Percentiles rank a stretch among this genome's conserved stretches.
Conservation (phyloP, 176 grass and related monocot genomes). For the Carex myosuroides region DNA sequence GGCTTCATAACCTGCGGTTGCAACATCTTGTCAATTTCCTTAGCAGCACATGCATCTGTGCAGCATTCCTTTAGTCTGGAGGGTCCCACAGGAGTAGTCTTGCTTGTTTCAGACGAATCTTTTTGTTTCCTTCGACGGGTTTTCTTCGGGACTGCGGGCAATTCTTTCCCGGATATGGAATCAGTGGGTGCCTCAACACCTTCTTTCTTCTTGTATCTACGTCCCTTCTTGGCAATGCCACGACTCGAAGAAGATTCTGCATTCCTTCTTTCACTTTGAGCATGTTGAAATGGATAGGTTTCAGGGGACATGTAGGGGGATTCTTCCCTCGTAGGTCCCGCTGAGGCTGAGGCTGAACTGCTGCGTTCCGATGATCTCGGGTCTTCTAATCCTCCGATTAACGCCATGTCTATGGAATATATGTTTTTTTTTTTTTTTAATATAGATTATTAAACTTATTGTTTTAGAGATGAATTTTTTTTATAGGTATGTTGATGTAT, state of each 20-base stretch:
- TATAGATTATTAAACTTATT: no score
- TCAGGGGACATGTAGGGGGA: background rate
- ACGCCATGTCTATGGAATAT: background rate
- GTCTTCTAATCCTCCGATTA: slow-evolving; percentile 4
- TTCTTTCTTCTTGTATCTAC: slow-evolving; percentile 24
- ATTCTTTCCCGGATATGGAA: slow-evolving; percentile 11
- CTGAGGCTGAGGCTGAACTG: background rate
- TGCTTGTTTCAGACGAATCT: background rate
- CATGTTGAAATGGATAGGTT: background rate
- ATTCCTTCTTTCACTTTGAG: background rate
- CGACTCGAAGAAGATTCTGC: background rate
- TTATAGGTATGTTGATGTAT: background rate
- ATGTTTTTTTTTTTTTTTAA: background rate
- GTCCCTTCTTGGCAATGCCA: background rate
- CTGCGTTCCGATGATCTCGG: background rate
- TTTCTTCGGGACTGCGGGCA: slow-evolving; percentile 7
- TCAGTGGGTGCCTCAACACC: background rate
- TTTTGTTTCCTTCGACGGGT: slow-evolving; percentile 8
- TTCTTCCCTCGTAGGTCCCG: background rate
- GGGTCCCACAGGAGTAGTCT: background rate
- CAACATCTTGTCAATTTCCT: background rate
- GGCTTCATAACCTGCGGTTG: slow-evolving; percentile 12
- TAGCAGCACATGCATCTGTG: background rate
- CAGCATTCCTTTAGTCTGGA: slow-evolving; percentile 16
- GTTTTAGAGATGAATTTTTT: background rate